Evolutionary conservation across 352 stramenopile genomes (phyloP), one percentile per base, ranked within the genome.

Genomic region (Thalassiosira livingstoniorum): DNA sequence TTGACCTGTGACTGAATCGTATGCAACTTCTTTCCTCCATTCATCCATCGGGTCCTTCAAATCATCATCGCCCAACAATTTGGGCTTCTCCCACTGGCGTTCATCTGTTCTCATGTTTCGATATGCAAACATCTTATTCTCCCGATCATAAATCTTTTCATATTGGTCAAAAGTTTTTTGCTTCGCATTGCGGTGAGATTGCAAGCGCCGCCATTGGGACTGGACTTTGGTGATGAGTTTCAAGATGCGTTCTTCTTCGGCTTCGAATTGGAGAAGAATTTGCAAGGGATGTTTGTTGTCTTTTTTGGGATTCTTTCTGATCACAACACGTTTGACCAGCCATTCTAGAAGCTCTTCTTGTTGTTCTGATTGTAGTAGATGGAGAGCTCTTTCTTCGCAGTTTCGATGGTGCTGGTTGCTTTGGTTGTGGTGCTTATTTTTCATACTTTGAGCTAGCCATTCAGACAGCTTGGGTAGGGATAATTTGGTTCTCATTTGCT

Each of bases 141-240:
- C 71, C 42, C 47, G 47, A 62, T 90, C 84, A 42, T 66, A 92
- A 25, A 88, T 86, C 78, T 92, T 92, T 76, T 89, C 84, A 71
- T 83, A 92, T 35, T 75, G 63, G n/a, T 58, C 27, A 51, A 64
- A 51, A 25, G 62, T 66, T 62, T 79, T 51, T 64, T 75, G 5
- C 45, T 72, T 70, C 34, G 80, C 64, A 65, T 60, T 27, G 4
- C 53, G 39, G 55, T 58, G 37, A 53, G 77, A 75, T 43, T 62
- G 39, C 15, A 80, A 64, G 47, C 77, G 65, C 53, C 86, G 85
- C 77, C 84, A 92, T 32, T 84, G 70, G 53, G 76, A 70, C 68
- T 83, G 69, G 13, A 76, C 62, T 75, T 80, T 80, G 34, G 64
- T 74, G 2, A 87, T 67, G 27, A 72, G 64, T 35, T 80, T 78